Evolutionary conservation across 2,329 filamentous ascomycete genomes (phyloP).

Genomic region (Phaeophleospora eucalypticola): DNA sequence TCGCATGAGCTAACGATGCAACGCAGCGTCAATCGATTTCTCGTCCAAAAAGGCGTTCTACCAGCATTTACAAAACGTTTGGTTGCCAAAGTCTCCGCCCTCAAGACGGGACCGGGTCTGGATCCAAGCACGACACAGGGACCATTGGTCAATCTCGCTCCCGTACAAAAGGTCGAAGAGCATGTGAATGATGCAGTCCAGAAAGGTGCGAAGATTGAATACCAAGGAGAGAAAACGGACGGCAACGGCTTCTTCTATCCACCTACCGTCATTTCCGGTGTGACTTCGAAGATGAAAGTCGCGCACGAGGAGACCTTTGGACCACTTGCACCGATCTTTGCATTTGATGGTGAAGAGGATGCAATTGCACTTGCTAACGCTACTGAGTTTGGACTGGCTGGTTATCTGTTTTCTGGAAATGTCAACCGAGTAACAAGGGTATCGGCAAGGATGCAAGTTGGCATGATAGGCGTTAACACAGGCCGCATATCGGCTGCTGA

Average conservation of each 20-base stretch:
- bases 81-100: constrained; percentile 54
- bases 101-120: constrained; percentile 72
- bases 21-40: constrained; percentile 67
- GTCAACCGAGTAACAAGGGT: constrained; percentile 36
- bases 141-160: constrained; percentile 79
- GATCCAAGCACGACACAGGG: constrained; percentile 66
- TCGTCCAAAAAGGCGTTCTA: constrained; percentile 66
- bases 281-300: constrained; percentile 21
- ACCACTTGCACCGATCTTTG: constrained; percentile 22
- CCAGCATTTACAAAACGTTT: constrained; percentile 33
- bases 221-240: constrained; percentile 15
- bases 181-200: constrained; percentile 73
- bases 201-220: constrained; percentile 42
- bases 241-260: constrained; percentile 18
- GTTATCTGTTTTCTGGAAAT: constrained; percentile 36
- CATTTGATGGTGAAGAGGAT: constrained; percentile 27
- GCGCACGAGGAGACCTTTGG: constrained; percentile 27
- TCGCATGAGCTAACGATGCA: too few relatives aligned
- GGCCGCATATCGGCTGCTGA: constrained; percentile 26
- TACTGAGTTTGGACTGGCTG: constrained; percentile 33
- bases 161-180: constrained; percentile 68
- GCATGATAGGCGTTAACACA: constrained; percentile 35
- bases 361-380: constrained; percentile 31
- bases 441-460: constrained; percentile 38
- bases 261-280: constrained; percentile 24